Percentiles rank a stretch among this genome's conserved stretches.
Conservation (phyloP, 2,329 filamentous ascomycete species). For the Hymenoscyphus occultus region DNA sequence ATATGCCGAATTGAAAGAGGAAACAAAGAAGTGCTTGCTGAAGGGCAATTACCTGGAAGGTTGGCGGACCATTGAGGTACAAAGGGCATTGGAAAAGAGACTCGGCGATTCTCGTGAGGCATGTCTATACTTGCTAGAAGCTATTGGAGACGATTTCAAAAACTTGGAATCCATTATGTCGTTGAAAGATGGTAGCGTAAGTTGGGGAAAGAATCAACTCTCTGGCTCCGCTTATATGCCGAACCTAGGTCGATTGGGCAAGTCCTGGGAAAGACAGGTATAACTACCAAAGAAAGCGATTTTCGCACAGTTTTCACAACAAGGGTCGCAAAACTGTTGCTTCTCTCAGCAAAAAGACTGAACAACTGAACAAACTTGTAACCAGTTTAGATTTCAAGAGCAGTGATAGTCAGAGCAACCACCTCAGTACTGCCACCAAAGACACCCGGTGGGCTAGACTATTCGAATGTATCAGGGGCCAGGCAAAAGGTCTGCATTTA, state of each 20-base stretch:
- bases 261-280: conserved; percentile 22
- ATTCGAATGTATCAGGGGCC: conserved; percentile 25
- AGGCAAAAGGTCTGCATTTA: conserved; percentile 27
- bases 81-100: conserved; percentile 14
- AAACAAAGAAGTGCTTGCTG: conserved; percentile 25
- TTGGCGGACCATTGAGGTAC: conserved; percentile 23
- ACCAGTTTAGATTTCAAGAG: conserved; percentile 19
- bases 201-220: conserved; percentile 3
- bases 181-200: conserved; percentile 28
- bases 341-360: conserved; percentile 23
- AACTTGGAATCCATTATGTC: conserved; percentile 24
- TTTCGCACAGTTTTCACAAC: conserved; percentile 28
- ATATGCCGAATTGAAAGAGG: conserved; percentile 22
- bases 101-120: conserved; percentile 23
- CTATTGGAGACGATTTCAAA: conserved; percentile 22
- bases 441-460: conserved; percentile 27
- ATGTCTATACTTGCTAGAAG: conserved; percentile 24
- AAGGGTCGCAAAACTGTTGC: conserved; percentile 20
- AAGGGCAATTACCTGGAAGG: conserved; percentile 21
- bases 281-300: conserved; percentile 30
- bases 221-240: not conserved
- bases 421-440: conserved; percentile 20
- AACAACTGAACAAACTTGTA: conserved; percentile 24
- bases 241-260: conserved; percentile 27
- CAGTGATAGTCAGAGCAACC: conserved; percentile 13